phyloP scores from a whole-genome alignment of 306 rosid species.

The Lathyrus sativus region DNA sequence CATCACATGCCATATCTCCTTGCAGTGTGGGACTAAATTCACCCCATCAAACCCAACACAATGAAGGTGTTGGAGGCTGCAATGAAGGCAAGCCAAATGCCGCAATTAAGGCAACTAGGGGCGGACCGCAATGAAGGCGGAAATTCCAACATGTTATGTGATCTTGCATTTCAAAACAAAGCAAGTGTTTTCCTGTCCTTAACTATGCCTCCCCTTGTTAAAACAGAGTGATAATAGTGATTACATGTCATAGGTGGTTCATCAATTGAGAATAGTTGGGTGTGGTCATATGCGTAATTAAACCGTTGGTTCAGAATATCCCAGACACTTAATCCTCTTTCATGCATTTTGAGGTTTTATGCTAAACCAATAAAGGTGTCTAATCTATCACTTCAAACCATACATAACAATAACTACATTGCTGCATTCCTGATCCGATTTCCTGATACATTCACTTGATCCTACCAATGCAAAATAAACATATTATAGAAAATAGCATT shows the following conservation, averaged over 20 bases:
- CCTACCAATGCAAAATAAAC: slow-evolving; percentile 30
- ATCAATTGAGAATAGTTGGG: background rate
- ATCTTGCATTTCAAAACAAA: slow-evolving; percentile 7
- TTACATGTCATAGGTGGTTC: background rate
- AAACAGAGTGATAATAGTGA: slow-evolving; percentile 30
- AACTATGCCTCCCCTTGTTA: slow-evolving; percentile 9
- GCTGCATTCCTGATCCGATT: slow-evolving; percentile 11
- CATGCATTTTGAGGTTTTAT: slow-evolving; percentile 12
- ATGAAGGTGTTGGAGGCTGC: no score
- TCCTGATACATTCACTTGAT: slow-evolving; percentile 21
- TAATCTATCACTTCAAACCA: slow-evolving; percentile 16
- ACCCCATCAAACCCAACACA: no score
- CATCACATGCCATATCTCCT: no score
- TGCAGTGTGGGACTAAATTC: no score
- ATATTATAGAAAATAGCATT: slow-evolving; percentile 12
- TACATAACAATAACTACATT: slow-evolving; percentile 16
- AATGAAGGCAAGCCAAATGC: no score
- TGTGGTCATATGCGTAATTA: slow-evolving; percentile 14
- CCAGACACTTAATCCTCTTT: background rate
- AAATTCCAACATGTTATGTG: slow-evolving; percentile 12
- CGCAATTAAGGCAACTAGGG: no score
- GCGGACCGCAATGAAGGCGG: no score
- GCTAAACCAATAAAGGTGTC: slow-evolving; percentile 11
- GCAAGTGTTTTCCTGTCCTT: background rate
- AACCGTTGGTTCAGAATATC: slow-evolving; percentile 31